Evolutionary conservation across 2,329 filamentous ascomycete species (phyloP).

Genomic region (Camillea tinctor): DNA sequence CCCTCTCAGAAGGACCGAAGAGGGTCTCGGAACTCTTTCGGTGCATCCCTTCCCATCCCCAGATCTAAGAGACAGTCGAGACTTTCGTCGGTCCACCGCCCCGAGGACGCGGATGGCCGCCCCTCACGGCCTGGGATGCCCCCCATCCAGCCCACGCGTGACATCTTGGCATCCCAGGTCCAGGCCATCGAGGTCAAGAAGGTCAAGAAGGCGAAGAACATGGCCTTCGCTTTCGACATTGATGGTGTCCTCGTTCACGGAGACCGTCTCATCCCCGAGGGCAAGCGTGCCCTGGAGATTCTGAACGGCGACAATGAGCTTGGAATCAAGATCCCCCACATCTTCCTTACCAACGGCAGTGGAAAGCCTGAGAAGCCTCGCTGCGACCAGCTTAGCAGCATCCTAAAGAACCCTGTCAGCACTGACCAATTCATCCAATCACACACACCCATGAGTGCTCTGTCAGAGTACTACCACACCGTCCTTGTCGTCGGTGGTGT

Average conservation of each 20-base stretch:
- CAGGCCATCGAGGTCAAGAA: conserved; percentile 67
- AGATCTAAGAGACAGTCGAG: conserved; percentile 67
- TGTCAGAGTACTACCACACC: conserved; percentile 74
- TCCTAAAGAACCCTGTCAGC: conserved; percentile 62
- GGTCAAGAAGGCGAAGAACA: conserved; percentile 70
- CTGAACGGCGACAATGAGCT: conserved; percentile 75
- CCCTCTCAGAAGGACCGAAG: conserved; percentile 68
- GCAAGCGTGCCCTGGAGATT: conserved; percentile 64
- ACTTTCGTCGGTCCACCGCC: conserved; percentile 57
- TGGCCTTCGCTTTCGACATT: conserved; percentile 79
- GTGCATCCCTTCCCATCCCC: conserved; percentile 70
- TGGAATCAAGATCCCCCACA: conserved; percentile 74
- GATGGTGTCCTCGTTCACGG: conserved; percentile 76
- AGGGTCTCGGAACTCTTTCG: conserved; percentile 74
- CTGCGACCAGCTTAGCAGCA: conserved; percentile 64
- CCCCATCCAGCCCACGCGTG: conserved; percentile 59
- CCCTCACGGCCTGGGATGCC: conserved; percentile 56
- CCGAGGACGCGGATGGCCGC: conserved; percentile 43
- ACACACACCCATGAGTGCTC: conserved; percentile 73
- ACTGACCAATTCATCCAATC: conserved; percentile 77
- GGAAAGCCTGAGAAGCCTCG: conserved; percentile 68
- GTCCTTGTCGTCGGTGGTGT: conserved; percentile 75
- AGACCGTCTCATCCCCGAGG: conserved; percentile 68
- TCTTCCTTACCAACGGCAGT: conserved; percentile 73
- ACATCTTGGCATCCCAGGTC: conserved; percentile 68